Evolutionary conservation across 2,329 filamentous ascomycete species (phyloP).

Genomic region (Paraphoma chrysanthemicola): DNA sequence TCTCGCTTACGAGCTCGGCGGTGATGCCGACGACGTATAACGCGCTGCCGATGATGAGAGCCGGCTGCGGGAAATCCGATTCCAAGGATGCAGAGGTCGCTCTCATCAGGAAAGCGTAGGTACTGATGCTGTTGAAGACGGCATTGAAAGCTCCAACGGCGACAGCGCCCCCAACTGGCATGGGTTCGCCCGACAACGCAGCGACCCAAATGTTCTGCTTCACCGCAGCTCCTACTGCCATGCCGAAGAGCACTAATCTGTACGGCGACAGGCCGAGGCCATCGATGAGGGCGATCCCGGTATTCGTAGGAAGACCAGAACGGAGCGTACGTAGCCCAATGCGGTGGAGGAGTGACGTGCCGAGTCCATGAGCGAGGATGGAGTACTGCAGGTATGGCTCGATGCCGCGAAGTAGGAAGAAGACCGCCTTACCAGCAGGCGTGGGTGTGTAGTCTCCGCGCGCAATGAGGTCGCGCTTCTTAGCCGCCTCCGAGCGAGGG

Average conservation of each 20-base stretch:
- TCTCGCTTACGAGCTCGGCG: constrained; percentile 63
- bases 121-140: constrained; percentile 62
- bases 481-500: constrained; percentile 38
- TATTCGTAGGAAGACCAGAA: constrained; percentile 50
- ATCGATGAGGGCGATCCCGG: constrained; percentile 50
- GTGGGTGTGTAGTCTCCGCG: constrained; percentile 52
- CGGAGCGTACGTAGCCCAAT: constrained; percentile 55
- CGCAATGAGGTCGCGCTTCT: constrained; percentile 45
- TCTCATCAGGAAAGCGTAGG: constrained; percentile 60
- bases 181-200: constrained; percentile 57
- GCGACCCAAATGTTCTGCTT: constrained; percentile 66
- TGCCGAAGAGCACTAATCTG: constrained; percentile 59
- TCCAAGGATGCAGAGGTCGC: constrained; percentile 56
- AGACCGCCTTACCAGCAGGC: constrained; percentile 48
- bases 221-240: constrained; percentile 59
- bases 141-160: constrained; percentile 61
- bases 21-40: constrained; percentile 61
- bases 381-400: constrained; percentile 59
- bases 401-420: constrained; percentile 56
- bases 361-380: constrained; percentile 54
- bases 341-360: constrained; percentile 52
- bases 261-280: constrained; percentile 58
- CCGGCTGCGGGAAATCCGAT: constrained; percentile 47
- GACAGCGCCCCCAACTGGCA: constrained; percentile 53
- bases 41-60: constrained; percentile 56